Base-by-base conservation (phyloP, 2,329 filamentous ascomycete genomes). In the Xylaria digitata region DNA sequence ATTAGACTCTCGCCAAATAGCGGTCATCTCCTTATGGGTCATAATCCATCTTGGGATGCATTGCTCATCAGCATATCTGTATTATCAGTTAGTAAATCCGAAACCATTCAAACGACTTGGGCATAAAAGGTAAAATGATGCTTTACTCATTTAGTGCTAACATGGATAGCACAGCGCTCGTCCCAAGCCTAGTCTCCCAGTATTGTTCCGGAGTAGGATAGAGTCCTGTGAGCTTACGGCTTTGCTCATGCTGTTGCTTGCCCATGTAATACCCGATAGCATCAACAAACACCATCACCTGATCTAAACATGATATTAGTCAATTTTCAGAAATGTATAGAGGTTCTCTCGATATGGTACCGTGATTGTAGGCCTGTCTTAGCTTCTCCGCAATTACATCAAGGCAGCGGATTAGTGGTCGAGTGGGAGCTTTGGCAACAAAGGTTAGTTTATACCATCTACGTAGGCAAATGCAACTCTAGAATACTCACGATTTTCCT, bases 231-330 rank as follows among this genome's bases (percentile, higher is more conserved):
- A 57, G 42, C n/a, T 57, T 57, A 11, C 40, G 15, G 13, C 11
- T 7, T 23, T 57, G 54, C 42, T 57, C 54, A 9, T 34, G 42
- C 42, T 57, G 54, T 34, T 57, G 54, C 11, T 17, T 32, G 30
- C n/a, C 26, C 42, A 57, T 57, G 26, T 57, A 57, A n/a, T 46
- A 32, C 9, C 54, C 54, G n/a, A 57, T 45, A 21, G 54, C 42
- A 5, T 46, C 42, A 17, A 57, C 54, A 23, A 46, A 46, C 15
- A 23, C 54, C 40, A 57, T 57, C 17, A 46, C 42, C 30, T 57
- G 54, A 8, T 57, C 54, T 57, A 34, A 34, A 4, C 2, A 15
- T 21, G 7, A 13, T 34, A 17, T 57, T 37, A 57, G n/a, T 15
- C 1, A 50, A 15, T 26, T 30, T 30, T 26, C 3, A 3, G 48